Percentiles rank a stretch among this genome's conserved stretches.
These are phyloP conservation scores for Beauveria australis DNA, from an alignment of 2,329 filamentous ascomycete genomes.

Conservation along the genomic window DNA sequence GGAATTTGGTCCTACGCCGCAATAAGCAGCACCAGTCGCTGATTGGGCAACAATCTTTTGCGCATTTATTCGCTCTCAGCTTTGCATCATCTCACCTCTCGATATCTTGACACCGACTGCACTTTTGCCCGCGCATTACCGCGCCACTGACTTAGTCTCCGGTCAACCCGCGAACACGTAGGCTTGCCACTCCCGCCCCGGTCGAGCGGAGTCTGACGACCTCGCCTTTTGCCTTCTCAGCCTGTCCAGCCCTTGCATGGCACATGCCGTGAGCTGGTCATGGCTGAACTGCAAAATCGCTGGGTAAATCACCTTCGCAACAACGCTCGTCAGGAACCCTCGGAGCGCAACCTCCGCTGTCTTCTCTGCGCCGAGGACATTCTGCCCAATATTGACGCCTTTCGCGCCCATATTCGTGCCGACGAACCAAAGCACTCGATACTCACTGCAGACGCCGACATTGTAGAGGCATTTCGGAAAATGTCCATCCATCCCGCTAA, in stretches of 20 bases:
- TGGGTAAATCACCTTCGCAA: constrained; percentile 20
- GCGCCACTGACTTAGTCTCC: not conserved
- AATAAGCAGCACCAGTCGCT: not conserved
- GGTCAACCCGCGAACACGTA: not conserved
- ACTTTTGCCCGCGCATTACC: not conserved
- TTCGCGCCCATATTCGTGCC: constrained; percentile 18
- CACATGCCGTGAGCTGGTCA: not conserved
- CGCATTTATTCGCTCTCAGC: not conserved
- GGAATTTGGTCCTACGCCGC: not conserved
- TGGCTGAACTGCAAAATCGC: constrained; percentile 12
- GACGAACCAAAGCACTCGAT: constrained; percentile 15
- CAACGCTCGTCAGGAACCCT: constrained; percentile 16
- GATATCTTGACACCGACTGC: not conserved
- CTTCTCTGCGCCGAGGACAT: constrained; percentile 19
- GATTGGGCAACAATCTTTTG: not conserved
- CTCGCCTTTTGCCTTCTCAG: not conserved
- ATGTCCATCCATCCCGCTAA: constrained; percentile 13
- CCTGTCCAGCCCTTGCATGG: not conserved
- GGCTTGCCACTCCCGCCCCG: not conserved
- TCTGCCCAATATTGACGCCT: constrained; percentile 17
- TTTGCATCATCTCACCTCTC: not conserved
- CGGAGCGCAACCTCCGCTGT: constrained; percentile 14
- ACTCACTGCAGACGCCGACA: constrained; percentile 18
- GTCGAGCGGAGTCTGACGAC: not conserved
- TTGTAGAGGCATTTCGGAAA: constrained; percentile 19